Percentiles rank a stretch among this genome's conserved stretches.
phyloP scores from a whole-genome alignment of 768 basidiomycete species.

The Leccinum obscurum region DNA sequence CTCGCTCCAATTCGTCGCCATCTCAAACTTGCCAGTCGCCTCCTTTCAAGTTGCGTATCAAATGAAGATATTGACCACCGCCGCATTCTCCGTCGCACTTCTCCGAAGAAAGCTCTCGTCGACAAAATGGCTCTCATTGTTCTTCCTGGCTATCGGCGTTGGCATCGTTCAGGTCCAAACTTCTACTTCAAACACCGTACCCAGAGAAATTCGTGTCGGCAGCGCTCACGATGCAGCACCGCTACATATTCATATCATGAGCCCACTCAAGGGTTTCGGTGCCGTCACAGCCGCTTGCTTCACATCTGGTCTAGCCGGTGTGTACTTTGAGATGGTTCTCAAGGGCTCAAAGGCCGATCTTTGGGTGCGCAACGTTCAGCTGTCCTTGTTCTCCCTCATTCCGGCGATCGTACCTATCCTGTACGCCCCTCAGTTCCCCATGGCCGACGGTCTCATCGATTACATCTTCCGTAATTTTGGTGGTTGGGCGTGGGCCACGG shows the following conservation, averaged over 20 bases:
- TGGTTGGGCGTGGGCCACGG: slow-evolving; percentile 94
- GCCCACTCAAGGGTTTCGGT: slow-evolving; percentile 76
- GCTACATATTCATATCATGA: slow-evolving; percentile 70
- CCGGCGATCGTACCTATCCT: slow-evolving; percentile 86
- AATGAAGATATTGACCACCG: slow-evolving; percentile 98
- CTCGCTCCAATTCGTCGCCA: slow-evolving; percentile 94
- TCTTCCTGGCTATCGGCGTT: slow-evolving; percentile 89
- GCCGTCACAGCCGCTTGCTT: slow-evolving; percentile 86
- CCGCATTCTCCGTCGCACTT: slow-evolving; percentile 85
- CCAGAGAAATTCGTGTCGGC: slow-evolving; percentile 49
- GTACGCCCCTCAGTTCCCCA: slow-evolving; percentile 43
- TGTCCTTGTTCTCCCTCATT: slow-evolving; percentile 86
- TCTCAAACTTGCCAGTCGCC: slow-evolving; percentile 92
- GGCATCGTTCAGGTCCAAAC: slow-evolving; percentile 94
- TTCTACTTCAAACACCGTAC: slow-evolving; percentile 35
- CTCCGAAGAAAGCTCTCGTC: slow-evolving; percentile 71
- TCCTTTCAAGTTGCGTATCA: slow-evolving; percentile 98
- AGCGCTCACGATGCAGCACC: slow-evolving; percentile 68
- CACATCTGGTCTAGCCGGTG: slow-evolving; percentile 87
- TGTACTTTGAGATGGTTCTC: slow-evolving; percentile 93
- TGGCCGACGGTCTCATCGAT: slow-evolving; percentile 49
- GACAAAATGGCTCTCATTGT: slow-evolving; percentile 83
- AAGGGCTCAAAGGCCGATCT: slow-evolving; percentile 82
- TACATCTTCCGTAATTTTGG: slow-evolving; percentile 86
- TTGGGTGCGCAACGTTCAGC: slow-evolving; percentile 89